These are phyloP conservation scores for Massariosphaeria phaeospora DNA, from an alignment of 495 filamentous ascomycete genomes.

Conservation along the genomic window DNA sequence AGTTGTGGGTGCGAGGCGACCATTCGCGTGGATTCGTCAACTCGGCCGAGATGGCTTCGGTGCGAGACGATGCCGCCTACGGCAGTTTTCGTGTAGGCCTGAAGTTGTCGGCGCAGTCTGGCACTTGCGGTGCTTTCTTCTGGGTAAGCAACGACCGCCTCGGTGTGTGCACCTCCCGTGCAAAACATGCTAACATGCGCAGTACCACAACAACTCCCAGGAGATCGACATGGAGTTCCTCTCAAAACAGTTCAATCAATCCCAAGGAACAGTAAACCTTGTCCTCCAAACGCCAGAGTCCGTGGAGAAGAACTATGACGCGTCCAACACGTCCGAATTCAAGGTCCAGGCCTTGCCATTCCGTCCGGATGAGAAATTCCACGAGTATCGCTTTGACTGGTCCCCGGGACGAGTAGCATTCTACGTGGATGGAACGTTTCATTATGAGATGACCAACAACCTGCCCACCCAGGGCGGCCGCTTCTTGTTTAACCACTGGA, in stretches of 20 bases:
- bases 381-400: slow-evolving; percentile 78
- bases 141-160: slow-evolving; percentile 50
- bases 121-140: slow-evolving; percentile 74
- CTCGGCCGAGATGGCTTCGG: slow-evolving; percentile 56
- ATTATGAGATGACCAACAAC: slow-evolving; percentile 51
- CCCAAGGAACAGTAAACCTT: slow-evolving; percentile 57
- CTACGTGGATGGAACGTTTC: slow-evolving; percentile 56
- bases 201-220: slow-evolving; percentile 73
- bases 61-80: slow-evolving; percentile 54
- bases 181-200: not conserved
- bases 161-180: not conserved
- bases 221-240: slow-evolving; percentile 78
- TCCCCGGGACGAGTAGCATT: slow-evolving; percentile 54
- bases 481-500: slow-evolving; percentile 70
- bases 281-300: slow-evolving; percentile 63
- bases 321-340: slow-evolving; percentile 51
- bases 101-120: slow-evolving; percentile 52
- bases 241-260: slow-evolving; percentile 49
- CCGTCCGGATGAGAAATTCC: slow-evolving; percentile 54
- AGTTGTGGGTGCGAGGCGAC: slow-evolving; percentile 53
- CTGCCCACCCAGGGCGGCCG: slow-evolving; percentile 57
- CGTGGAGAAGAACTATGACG: slow-evolving; percentile 52
- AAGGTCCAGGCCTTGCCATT: slow-evolving; percentile 54
- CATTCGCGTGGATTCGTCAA: slow-evolving; percentile 49
- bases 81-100: slow-evolving; percentile 64